These are phyloP conservation scores for Sporothrix luriei DNA, from an alignment of 2,329 filamentous ascomycete species.

Conservation along the genomic window DNA sequence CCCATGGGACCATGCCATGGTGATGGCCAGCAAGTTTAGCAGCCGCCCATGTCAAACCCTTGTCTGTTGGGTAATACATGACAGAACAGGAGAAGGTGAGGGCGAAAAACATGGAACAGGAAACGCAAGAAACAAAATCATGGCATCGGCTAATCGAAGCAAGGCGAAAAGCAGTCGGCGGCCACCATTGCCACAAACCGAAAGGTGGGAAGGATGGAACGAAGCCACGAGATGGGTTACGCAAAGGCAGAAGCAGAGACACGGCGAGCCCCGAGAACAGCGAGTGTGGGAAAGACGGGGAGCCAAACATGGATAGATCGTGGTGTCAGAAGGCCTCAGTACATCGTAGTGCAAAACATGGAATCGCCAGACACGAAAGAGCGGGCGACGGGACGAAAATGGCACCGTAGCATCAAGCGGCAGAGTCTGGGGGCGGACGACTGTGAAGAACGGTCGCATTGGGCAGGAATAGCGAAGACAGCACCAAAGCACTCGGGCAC, in stretches of 20 bases:
- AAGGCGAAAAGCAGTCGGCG: not conserved
- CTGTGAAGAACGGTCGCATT: too few species aligned
- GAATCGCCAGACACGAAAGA: not conserved
- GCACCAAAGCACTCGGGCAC: too few species aligned
- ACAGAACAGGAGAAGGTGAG: too few species aligned
- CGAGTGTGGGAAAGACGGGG: not conserved
- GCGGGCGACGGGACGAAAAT: not conserved
- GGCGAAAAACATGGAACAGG: not conserved
- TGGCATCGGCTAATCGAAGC: constrained; percentile 11
- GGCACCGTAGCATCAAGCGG: constrained; percentile 11
- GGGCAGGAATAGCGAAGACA: too few species aligned
- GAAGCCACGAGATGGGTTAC: not conserved
- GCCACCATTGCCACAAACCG: not conserved
- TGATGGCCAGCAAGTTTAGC: not conserved
- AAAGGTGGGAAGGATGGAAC: not conserved
- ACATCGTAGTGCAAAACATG: not conserved
- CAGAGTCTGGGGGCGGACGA: not conserved
- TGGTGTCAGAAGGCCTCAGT: not conserved
- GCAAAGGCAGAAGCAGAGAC: not conserved
- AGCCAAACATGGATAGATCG: not conserved
- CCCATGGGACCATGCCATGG: not conserved
- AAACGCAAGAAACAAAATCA: not conserved
- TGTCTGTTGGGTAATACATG: not conserved
- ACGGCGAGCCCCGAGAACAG: not conserved
- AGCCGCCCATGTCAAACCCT: constrained; percentile 26